Evolutionary conservation across 371 early-diverging fungal species (phyloP).

Genomic region (Vavraia culicis): DNA sequence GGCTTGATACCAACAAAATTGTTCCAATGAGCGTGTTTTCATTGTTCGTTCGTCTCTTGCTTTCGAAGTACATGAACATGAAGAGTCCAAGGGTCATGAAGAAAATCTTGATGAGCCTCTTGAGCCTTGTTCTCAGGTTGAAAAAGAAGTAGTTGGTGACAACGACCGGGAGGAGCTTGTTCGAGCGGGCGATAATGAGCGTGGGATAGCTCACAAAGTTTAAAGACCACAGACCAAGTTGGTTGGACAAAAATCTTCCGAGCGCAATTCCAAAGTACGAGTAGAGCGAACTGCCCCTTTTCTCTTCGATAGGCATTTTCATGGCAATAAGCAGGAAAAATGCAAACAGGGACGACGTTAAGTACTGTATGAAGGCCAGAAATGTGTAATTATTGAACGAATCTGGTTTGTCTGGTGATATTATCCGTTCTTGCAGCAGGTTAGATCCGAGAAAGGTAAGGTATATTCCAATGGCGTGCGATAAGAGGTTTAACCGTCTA

Average conservation of each 20-base stretch:
- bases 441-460: too few species aligned
- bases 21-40: conserved; percentile 52
- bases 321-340: too few species aligned
- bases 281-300: too few species aligned
- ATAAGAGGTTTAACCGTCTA: too few species aligned
- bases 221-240: conserved; percentile 69
- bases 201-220: conserved; percentile 84
- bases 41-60: conserved; percentile 40
- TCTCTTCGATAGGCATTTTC: too few species aligned
- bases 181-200: conserved; percentile 74
- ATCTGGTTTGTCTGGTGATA: too few species aligned
- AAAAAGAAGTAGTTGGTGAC: conserved; percentile 71
- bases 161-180: conserved; percentile 82
- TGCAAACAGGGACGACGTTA: too few species aligned
- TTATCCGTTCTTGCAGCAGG: too few species aligned
- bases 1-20: conserved; percentile 55
- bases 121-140: conserved; percentile 53
- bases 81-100: conserved; percentile 68
- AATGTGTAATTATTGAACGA: too few species aligned
- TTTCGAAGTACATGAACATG: conserved; percentile 62
- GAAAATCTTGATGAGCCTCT: conserved; percentile 59
- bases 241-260: conserved; percentile 46
- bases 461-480: too few species aligned
- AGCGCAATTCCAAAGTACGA: conserved; percentile 6
- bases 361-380: too few species aligned